Conservation (phyloP, 805 yeast species). For the Yarrowia sp. region DNA sequence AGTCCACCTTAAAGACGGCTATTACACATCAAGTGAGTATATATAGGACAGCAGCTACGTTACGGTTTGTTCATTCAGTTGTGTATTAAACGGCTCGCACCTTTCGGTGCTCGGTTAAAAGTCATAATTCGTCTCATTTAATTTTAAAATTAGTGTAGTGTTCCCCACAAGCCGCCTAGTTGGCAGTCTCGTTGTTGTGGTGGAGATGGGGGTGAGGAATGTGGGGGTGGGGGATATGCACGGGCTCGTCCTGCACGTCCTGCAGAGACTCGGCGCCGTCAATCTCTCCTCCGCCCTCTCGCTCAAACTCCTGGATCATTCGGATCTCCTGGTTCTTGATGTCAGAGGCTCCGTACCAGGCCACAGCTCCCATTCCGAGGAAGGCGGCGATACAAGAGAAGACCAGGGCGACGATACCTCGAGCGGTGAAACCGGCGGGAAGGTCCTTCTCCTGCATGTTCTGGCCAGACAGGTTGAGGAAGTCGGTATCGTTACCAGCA, state of each 20-base stretch:
- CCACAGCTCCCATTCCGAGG: conserved; percentile 73
- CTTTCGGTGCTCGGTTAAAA: no score
- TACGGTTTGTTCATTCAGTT: no score
- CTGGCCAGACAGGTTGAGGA: conserved; percentile 68
- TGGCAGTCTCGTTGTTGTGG: not conserved
- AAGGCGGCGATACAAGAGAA: conserved; percentile 86
- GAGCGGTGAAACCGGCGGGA: conserved; percentile 90
- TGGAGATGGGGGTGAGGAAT: conserved; percentile 2
- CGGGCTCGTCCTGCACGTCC: conserved; percentile 30
- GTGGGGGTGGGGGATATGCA: conserved; percentile 3
- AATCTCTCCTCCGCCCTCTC: conserved; percentile 47
- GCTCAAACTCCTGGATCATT: conserved; percentile 50
- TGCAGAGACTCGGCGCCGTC: conserved; percentile 40
- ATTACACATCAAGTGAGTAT: no score
- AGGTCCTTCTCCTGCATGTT: conserved; percentile 63
- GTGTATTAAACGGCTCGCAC: no score
- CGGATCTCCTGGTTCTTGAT: conserved; percentile 63
- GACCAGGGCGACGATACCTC: conserved; percentile 90
- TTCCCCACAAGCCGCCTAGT: not conserved
- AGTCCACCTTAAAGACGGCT: no score
- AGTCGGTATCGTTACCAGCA: conserved; percentile 71
- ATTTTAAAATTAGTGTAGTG: not conserved
- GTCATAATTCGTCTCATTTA: not conserved
- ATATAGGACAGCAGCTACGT: no score
- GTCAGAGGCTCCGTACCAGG: conserved; percentile 84